Evolutionary conservation across 1,284 basidiomycete species (phyloP).

Genomic region (Ustilago esculenta): DNA sequence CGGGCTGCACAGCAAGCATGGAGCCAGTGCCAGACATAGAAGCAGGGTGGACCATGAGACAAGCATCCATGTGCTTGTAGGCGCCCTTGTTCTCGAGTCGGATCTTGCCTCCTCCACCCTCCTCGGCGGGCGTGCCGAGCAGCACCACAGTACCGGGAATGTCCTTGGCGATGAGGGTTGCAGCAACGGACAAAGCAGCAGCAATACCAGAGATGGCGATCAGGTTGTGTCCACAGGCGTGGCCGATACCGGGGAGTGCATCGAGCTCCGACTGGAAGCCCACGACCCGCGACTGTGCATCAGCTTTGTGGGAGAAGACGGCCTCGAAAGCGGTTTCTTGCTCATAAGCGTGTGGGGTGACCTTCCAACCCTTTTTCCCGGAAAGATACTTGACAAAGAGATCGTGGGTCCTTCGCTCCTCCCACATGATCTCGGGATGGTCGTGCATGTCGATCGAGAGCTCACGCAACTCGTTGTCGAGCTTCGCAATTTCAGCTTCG

Average conservation of each 20-base stretch:
- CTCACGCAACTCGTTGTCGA: constrained; percentile 59
- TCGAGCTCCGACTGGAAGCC: constrained; percentile 76
- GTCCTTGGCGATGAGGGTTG: constrained; percentile 73
- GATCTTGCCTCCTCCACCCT: constrained; percentile 80
- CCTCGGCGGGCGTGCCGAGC: constrained; percentile 88
- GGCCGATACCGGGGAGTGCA: constrained; percentile 66
- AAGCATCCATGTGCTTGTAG: constrained; percentile 80
- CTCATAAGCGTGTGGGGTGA: constrained; percentile 61
- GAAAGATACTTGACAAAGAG: constrained; percentile 54
- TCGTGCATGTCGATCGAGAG: constrained; percentile 66
- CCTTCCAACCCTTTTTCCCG: constrained; percentile 52
- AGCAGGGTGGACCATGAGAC: constrained; percentile 74
- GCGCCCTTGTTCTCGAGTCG: constrained; percentile 77
- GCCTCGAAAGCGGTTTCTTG: constrained; percentile 78
- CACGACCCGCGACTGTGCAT: constrained; percentile 45
- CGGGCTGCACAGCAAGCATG: constrained; percentile 70
- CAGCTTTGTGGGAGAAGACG: constrained; percentile 70
- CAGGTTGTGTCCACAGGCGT: constrained; percentile 85
- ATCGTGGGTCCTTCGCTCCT: constrained; percentile 59
- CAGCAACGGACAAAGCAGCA: constrained; percentile 77
- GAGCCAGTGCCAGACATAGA: constrained; percentile 69
- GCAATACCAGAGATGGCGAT: constrained; percentile 84
- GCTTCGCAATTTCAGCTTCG: constrained; percentile 42
- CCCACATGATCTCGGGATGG: constrained; percentile 64
- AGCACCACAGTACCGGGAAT: constrained; percentile 79